Conservation (phyloP, 129 eudicot species). For the Gnaphalium uliginosum region DNA sequence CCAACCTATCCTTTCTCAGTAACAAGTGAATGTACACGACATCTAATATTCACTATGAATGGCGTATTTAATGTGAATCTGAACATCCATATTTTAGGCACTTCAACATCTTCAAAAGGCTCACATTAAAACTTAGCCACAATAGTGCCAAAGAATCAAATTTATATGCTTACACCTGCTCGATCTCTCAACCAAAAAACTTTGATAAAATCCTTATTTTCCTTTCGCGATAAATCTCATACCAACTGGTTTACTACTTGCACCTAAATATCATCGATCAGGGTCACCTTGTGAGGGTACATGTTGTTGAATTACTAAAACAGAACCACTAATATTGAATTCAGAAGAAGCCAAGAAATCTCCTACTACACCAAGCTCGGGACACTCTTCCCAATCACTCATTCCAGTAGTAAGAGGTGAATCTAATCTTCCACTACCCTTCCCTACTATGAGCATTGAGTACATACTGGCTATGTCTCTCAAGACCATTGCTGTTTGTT, state of each 20-base stretch:
- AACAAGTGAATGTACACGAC: conserved; percentile 41
- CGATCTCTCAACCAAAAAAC: background rate
- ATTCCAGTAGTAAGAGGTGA: conserved; percentile 69
- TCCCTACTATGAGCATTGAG: conserved; percentile 80
- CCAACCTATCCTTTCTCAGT: background rate
- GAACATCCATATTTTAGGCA: background rate
- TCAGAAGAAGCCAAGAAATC: conserved; percentile 88
- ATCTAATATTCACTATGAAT: background rate
- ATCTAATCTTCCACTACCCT: conserved; percentile 52
- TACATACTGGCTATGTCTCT: conserved; percentile 73
- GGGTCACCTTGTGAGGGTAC: conserved; percentile 32
- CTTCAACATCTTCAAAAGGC: background rate
- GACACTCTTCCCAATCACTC: conserved; percentile 97
- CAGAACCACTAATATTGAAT: conserved; percentile 67
- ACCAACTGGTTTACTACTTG: background rate
- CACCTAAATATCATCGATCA: background rate
- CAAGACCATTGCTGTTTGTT: conserved; percentile 60
- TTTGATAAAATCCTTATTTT: background rate
- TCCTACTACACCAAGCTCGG: conserved; percentile 84
- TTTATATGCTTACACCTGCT: background rate
- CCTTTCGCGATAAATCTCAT: background rate
- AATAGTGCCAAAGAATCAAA: background rate
- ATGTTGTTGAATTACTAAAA: conserved; percentile 73
- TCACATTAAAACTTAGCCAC: background rate
- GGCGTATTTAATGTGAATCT: background rate